These are phyloP conservation scores for Anisodus acutangulus DNA, from an alignment of 257 asterid genomes.

Conservation along the genomic window DNA sequence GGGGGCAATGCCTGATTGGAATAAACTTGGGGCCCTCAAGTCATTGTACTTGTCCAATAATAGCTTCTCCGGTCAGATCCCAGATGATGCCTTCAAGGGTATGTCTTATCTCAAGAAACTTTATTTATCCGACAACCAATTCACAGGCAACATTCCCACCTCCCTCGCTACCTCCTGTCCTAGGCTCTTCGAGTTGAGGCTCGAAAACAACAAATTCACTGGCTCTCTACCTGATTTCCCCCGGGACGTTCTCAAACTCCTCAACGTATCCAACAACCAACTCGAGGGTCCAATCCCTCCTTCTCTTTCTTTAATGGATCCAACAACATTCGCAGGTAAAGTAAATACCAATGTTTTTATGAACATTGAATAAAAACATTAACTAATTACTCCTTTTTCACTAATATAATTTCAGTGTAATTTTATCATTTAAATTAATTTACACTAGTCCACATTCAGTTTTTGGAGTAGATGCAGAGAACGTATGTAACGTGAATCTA, in stretches of 20 bases:
- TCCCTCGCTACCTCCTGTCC: conserved; percentile 61
- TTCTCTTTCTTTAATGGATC: conserved; percentile 50
- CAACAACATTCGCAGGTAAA: conserved; percentile 64
- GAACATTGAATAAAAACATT: not conserved
- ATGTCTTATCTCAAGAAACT: conserved; percentile 80
- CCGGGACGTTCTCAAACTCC: conserved; percentile 42
- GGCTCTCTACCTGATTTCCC: conserved; percentile 64
- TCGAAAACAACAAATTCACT: conserved; percentile 70
- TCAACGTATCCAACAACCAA: conserved; percentile 76
- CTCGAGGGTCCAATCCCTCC: conserved; percentile 76
- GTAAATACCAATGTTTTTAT: no score
- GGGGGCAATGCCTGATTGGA: conserved; percentile 90
- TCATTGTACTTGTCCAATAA: conserved; percentile 73
- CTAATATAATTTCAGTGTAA: not conserved
- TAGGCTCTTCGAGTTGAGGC: conserved; percentile 60
- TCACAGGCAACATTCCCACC: conserved; percentile 65
- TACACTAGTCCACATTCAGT: not conserved
- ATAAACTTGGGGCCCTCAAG: conserved; percentile 71
- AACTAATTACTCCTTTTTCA: not conserved
- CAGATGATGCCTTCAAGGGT: conserved; percentile 64
- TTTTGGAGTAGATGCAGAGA: no score
- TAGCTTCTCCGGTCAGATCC: conserved; percentile 63
- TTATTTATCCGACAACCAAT: conserved; percentile 60
- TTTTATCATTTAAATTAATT: not conserved
- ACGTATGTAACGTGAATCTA: not conserved